These are phyloP conservation scores for Echium plantagineum DNA, from an alignment of 257 asterid genomes.

Conservation along the genomic window DNA sequence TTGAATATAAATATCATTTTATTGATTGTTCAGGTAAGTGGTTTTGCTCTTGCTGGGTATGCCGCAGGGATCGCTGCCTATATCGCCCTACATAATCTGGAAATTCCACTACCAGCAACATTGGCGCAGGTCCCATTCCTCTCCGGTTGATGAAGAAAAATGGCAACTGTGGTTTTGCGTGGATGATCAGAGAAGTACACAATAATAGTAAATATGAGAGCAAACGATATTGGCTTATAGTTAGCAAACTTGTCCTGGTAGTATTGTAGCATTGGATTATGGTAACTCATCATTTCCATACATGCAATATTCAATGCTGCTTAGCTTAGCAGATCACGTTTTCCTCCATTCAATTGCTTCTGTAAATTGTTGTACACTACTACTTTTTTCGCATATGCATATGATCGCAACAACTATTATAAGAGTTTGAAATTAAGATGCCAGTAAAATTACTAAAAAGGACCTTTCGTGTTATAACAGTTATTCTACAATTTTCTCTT, in stretches of 20 bases:
- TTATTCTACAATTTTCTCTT: no score
- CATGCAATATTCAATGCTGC: no score
- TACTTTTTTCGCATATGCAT: no score
- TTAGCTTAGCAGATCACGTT: no score
- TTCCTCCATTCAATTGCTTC: no score
- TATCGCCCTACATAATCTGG: slow-evolving; percentile 62
- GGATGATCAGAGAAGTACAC: slow-evolving; percentile 7
- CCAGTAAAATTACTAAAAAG: no score
- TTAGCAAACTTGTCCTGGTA: neutral
- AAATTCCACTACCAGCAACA: slow-evolving; percentile 52
- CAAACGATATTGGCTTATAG: neutral
- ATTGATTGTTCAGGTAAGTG: slow-evolving; percentile 62
- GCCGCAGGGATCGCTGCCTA: slow-evolving; percentile 91
- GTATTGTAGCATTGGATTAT: neutral
- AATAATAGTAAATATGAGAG: slow-evolving; percentile 4
- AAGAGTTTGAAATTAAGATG: no score
- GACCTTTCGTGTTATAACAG: no score
- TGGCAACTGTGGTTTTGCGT: neutral
- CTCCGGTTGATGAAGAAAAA: slow-evolving; percentile 37
- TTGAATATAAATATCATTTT: neutral
- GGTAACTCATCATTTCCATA: no score
- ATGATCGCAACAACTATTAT: no score
- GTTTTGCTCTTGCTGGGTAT: slow-evolving; percentile 97
- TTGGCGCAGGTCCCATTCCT: slow-evolving; percentile 70
- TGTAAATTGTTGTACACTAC: no score